phyloP scores from a whole-genome alignment of 2,329 filamentous ascomycete genomes.

The Domatiomyces catenatus region DNA sequence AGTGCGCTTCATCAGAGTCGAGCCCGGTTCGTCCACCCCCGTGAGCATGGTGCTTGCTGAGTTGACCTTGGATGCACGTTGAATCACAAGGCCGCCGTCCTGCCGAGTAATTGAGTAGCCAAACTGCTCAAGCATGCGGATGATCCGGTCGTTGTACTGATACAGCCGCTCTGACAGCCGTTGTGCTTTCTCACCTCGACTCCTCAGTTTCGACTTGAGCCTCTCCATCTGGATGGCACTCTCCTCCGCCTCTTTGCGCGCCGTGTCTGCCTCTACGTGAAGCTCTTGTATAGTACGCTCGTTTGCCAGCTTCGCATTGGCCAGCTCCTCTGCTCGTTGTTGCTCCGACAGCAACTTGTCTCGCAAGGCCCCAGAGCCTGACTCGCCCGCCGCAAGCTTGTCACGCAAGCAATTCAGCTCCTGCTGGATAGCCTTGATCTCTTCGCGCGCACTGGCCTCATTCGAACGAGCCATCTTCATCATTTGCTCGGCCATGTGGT shows the following conservation, averaged over 20 bases:
- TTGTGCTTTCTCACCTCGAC: conserved; percentile 57
- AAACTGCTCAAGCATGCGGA: conserved; percentile 67
- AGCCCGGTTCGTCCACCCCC: conserved; percentile 20
- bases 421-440: conserved; percentile 49
- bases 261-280: conserved; percentile 57
- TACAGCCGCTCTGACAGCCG: conserved; percentile 75
- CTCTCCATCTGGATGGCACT: conserved; percentile 21
- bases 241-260: conserved; percentile 42
- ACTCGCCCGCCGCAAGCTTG: conserved; percentile 68
- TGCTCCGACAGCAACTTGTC: conserved; percentile 64
- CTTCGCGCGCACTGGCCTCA: conserved; percentile 30
- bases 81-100: conserved; percentile 56
- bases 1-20: conserved; percentile 26
- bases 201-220: conserved; percentile 44
- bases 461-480: conserved; percentile 34
- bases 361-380: conserved; percentile 62
- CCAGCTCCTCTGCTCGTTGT: conserved; percentile 49
- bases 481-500: conserved; percentile 41
- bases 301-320: conserved; percentile 56
- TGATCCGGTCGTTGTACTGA: conserved; percentile 69
- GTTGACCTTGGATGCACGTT: conserved; percentile 48
- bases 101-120: conserved; percentile 69
- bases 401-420: conserved; percentile 54
- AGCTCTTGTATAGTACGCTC: conserved; percentile 61
- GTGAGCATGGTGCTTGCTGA: conserved; percentile 29